Percentiles rank a stretch among this genome's conserved stretches.
Evolutionary conservation across 2,329 filamentous ascomycete genomes (phyloP).

Genomic region (Pseudocercospora vitis): DNA sequence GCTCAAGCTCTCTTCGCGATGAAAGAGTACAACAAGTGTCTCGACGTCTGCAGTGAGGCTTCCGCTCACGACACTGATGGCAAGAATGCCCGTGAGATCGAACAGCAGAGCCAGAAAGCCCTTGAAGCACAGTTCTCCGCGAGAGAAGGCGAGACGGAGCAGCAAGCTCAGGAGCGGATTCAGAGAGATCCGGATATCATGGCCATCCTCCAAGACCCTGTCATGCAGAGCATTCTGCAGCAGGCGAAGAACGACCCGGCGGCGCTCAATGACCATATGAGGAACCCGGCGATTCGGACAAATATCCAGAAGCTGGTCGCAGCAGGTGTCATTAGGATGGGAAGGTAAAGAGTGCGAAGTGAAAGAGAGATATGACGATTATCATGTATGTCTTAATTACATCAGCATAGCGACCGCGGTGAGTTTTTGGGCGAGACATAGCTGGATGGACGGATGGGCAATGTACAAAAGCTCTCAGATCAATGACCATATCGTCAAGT

Average conservation of each 20-base stretch:
- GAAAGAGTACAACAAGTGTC: constrained; percentile 94
- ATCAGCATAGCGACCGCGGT: background rate
- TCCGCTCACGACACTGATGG: constrained; percentile 72
- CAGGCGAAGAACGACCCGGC: constrained; percentile 92
- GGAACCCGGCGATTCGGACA: constrained; percentile 76
- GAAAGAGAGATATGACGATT: background rate
- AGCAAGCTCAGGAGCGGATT: constrained; percentile 89
- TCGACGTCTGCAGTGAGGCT: constrained; percentile 86
- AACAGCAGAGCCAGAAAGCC: constrained; percentile 91
- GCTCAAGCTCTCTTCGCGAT: constrained; percentile 94
- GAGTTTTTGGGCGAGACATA: too few species aligned
- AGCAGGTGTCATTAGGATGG: constrained; percentile 73
- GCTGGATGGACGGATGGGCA: constrained; percentile 2
- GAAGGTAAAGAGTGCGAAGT: constrained; percentile 25
- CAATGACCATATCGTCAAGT: too few species aligned
- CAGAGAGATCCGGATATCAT: constrained; percentile 70
- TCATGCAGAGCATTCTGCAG: constrained; percentile 96
- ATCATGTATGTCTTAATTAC: constrained; percentile 8
- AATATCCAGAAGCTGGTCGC: constrained; percentile 96
- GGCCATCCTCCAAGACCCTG: constrained; percentile 86
- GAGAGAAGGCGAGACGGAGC: constrained; percentile 84
- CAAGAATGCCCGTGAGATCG: constrained; percentile 87
- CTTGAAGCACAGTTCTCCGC: constrained; percentile 84
- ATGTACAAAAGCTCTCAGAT: background rate
- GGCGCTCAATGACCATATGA: constrained; percentile 95